Percentiles rank a stretch among this genome's conserved stretches.
Conservation (phyloP, 345 rosid genomes). For the Lagerstroemia speciosa region DNA sequence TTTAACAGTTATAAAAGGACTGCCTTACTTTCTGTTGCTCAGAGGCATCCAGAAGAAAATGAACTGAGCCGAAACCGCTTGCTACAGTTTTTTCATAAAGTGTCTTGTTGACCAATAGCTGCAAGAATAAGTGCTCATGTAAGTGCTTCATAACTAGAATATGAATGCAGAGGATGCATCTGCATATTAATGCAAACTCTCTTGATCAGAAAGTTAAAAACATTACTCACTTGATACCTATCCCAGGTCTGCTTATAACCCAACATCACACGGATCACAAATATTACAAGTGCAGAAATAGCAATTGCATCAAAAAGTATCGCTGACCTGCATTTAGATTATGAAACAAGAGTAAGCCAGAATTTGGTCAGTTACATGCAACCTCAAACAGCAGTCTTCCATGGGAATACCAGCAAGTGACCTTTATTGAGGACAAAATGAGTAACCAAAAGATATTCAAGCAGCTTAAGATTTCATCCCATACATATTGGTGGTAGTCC, state of each 20-base stretch:
- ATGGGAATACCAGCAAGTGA: background rate
- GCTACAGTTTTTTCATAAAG: slow-evolving; percentile 96
- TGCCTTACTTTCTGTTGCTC: slow-evolving; percentile 83
- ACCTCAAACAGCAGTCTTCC: background rate
- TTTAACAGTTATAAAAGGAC: slow-evolving; percentile 6
- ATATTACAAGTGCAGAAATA: slow-evolving; percentile 66
- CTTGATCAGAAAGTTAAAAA: slow-evolving; percentile 3
- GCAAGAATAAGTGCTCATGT: slow-evolving; percentile 19
- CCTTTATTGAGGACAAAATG: background rate
- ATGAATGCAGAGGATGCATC: background rate
- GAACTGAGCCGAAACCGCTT: slow-evolving; percentile 90
- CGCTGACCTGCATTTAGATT: slow-evolving; percentile 53
- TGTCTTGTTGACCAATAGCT: slow-evolving; percentile 88
- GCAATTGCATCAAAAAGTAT: slow-evolving; percentile 81
- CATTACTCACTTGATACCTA: slow-evolving; percentile 73
- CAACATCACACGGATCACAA: slow-evolving; percentile 71
- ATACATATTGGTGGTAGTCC: background rate
- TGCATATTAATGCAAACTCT: background rate
- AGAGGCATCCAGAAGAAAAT: slow-evolving; percentile 93
- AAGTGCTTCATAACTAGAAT: background rate
- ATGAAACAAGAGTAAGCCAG: background rate
- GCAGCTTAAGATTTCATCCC: background rate
- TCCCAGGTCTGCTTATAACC: slow-evolving; percentile 99
- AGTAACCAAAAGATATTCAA: background rate
- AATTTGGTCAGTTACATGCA: background rate